Evolutionary conservation across 192 early-diverging fungal species (phyloP), one percentile per base, ranked within the genome.

Genomic region (Allomyces javanicus): DNA sequence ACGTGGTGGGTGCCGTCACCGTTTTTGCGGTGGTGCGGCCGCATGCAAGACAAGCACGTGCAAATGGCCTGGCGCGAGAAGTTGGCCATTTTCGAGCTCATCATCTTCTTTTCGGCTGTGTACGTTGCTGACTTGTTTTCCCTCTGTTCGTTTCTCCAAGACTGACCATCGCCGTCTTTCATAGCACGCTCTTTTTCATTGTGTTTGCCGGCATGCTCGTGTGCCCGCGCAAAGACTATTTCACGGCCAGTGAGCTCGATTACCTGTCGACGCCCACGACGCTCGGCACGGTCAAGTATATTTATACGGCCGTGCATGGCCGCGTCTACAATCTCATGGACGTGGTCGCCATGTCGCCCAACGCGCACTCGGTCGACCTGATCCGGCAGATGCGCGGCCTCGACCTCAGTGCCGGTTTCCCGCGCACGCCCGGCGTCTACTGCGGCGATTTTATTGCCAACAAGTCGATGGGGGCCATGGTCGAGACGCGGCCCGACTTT

Each of bases 1-100:
- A 91, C 84, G 12, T 90, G 86, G 86, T 88, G 83, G 86, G 78
- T 97, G 45, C 95, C 95, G n/a, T 79, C 81, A 25, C 67, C 67
- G 22, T 80, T 75, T 24, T 66, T 98, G 44, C 63, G 45, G 17
- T 79, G 71, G 68, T 88, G 89, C 70, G 89, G 90, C 23, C 77
- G 86, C 45, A 89, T 94, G 83, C 80, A 85, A 71, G 81, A 83
- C 58, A 77, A 74, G 22, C 89, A 90, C 69, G 78, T 91, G 66
- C 88, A 83, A 58, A 82, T 90, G 76, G 96, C 96, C 10, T 99
- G 96, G 96, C 83, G 96, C 66, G 96, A 99, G 73, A 97, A 99
- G 74, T 79, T 95, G 11, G 89, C 96, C 1, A 78, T 99, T 25
- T 93, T 90, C 70, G 68, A 88, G 67, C 73, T 97, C 66, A 91